These are phyloP conservation scores for Dissophora globulifera DNA, from an alignment of 192 early-diverging fungal genomes.

Conservation along the genomic window DNA sequence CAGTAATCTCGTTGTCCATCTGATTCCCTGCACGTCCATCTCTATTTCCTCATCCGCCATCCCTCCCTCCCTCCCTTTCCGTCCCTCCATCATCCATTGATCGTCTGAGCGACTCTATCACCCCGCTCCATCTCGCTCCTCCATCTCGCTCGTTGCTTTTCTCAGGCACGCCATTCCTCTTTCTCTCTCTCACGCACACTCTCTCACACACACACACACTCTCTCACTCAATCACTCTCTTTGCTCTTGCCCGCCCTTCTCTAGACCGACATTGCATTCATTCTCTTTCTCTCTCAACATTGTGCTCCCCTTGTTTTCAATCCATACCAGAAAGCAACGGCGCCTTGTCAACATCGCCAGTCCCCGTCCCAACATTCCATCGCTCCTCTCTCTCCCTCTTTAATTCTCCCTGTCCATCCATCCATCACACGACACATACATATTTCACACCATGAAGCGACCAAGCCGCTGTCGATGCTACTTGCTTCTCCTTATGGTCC, in stretches of 20 bases:
- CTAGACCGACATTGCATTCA: too few relatives aligned
- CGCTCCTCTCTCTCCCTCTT: background rate
- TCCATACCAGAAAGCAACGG: too few relatives aligned
- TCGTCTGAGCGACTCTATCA: too few relatives aligned
- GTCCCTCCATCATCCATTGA: too few relatives aligned
- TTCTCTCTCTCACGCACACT: background rate
- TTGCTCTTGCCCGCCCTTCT: background rate
- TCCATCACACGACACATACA: background rate
- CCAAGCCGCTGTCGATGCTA: conserved; percentile 14
- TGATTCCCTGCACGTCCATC: background rate
- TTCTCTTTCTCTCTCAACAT: background rate
- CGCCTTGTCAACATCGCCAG: too few relatives aligned
- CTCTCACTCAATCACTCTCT: background rate
- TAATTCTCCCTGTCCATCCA: background rate
- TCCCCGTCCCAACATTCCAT: too few relatives aligned
- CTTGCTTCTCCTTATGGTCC: conserved; percentile 16
- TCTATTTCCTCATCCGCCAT: background rate
- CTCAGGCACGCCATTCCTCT: background rate
- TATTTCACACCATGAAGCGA: conserved; percentile 7
- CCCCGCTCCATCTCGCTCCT: too few relatives aligned
- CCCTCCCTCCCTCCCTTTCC: background rate
- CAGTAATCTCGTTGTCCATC: background rate
- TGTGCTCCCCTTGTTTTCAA: too few relatives aligned
- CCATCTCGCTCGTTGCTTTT: background rate
- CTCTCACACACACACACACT: background rate